These are phyloP conservation scores for Quercus rubra DNA, from an alignment of 306 rosid genomes.

Conservation along the genomic window DNA sequence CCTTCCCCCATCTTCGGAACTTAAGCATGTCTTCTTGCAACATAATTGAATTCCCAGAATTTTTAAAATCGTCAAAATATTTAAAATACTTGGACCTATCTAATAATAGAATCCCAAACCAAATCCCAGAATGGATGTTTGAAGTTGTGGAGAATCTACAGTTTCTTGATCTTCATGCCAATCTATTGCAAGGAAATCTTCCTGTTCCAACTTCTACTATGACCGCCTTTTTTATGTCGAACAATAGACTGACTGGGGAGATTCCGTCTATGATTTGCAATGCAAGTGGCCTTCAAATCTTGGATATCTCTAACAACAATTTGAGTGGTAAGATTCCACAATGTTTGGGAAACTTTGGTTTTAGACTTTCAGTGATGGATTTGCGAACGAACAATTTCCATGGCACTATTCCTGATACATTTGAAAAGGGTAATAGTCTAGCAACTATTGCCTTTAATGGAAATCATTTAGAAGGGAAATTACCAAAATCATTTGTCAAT, in stretches of 20 bases:
- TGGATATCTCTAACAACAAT: too few species aligned
- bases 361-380: too few species aligned
- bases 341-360: too few species aligned
- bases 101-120: too few species aligned
- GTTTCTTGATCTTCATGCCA: neutral
- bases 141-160: rapidly evolving
- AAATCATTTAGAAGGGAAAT: neutral
- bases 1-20: rapidly evolving
- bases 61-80: neutral
- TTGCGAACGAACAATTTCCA: neutral
- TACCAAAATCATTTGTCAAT: neutral
- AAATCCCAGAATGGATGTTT: too few species aligned
- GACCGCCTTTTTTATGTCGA: neutral
- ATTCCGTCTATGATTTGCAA: too few species aligned
- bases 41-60: slow-evolving; percentile 18
- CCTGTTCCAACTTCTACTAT: too few species aligned
- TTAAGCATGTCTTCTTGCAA: slow-evolving; percentile 12
- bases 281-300: too few species aligned
- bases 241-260: too few species aligned
- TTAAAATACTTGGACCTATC: too few species aligned
- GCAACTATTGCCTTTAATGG: slow-evolving; percentile 15
- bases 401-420: neutral
- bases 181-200: too few species aligned
- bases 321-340: too few species aligned
- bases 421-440: neutral